Conservation (phyloP, 768 basidiomycete genomes). For the Leccinum obscurum region DNA sequence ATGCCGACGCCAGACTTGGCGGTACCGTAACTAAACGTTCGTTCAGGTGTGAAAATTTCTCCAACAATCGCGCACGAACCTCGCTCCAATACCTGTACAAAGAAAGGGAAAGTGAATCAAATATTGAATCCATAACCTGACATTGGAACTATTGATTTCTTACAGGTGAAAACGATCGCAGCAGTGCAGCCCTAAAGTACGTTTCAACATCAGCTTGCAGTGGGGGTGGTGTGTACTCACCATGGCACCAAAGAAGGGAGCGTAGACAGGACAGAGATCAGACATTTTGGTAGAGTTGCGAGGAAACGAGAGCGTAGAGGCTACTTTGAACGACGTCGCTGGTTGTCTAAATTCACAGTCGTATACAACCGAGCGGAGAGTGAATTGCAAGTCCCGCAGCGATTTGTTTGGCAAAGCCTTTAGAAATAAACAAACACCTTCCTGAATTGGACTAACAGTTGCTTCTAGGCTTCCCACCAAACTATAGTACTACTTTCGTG, state of each 20-base stretch:
- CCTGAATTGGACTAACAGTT: background rate
- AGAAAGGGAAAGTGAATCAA: background rate
- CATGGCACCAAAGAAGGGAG: constrained; percentile 98
- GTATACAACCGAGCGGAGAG: constrained; percentile 28
- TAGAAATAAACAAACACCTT: constrained; percentile 33
- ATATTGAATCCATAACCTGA: background rate
- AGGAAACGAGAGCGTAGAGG: constrained; percentile 3
- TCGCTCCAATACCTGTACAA: constrained; percentile 77
- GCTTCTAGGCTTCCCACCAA: background rate
- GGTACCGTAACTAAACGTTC: constrained; percentile 83
- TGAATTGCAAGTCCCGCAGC: constrained; percentile 8
- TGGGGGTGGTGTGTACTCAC: constrained; percentile 43
- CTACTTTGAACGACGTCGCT: background rate
- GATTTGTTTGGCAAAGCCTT: constrained; percentile 31
- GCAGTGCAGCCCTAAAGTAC: constrained; percentile 82
- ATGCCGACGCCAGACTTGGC: constrained; percentile 99
- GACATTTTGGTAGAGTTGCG: constrained; percentile 46
- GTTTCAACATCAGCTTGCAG: constrained; percentile 11
- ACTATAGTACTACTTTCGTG: background rate
- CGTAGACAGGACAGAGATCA: constrained; percentile 90
- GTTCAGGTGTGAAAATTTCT: background rate
- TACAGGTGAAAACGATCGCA: constrained; percentile 97
- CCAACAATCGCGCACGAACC: constrained; percentile 44
- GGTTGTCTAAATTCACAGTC: constrained; percentile 10
- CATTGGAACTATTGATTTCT: constrained; percentile 32